Percentiles rank a stretch among this genome's conserved stretches.
phyloP scores from a whole-genome alignment of 805 yeast species.

The Komagataella mondaviorum region DNA sequence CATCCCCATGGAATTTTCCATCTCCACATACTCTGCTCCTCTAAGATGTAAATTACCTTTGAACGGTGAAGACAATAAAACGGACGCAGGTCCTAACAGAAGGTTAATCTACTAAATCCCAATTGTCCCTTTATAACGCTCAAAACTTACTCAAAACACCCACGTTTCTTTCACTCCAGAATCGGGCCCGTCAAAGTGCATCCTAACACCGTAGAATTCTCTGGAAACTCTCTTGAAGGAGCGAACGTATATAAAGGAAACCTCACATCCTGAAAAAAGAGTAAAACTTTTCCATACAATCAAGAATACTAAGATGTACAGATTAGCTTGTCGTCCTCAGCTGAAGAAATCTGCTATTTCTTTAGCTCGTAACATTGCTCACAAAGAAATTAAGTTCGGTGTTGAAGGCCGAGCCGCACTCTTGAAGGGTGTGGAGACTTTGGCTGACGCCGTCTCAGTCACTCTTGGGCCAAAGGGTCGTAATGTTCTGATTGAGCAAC shows the following conservation, averaged over 20 bases:
- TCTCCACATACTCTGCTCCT: background rate
- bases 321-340: slow-evolving; percentile 29
- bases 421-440: slow-evolving; percentile 83
- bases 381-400: slow-evolving; percentile 93
- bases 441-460: slow-evolving; percentile 93
- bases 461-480: slow-evolving; percentile 98
- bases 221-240: background rate
- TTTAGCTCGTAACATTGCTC: slow-evolving; percentile 40
- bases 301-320: slow-evolving; percentile 22
- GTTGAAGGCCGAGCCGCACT: slow-evolving; percentile 95
- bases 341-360: slow-evolving; percentile 23
- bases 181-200: background rate
- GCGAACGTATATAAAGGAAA: background rate
- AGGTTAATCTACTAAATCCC: background rate
- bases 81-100: background rate
- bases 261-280: background rate
- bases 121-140: too few relatives aligned
- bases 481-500: slow-evolving; percentile 92
- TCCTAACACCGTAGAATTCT: background rate
- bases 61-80: background rate
- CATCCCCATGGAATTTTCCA: background rate
- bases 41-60: background rate
- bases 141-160: background rate
- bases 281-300: background rate
- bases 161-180: background rate